Evolutionary conservation across 257 asterid genomes (phyloP), one percentile per base, ranked within the genome.

Genomic region (Solanum chmielewskii): DNA sequence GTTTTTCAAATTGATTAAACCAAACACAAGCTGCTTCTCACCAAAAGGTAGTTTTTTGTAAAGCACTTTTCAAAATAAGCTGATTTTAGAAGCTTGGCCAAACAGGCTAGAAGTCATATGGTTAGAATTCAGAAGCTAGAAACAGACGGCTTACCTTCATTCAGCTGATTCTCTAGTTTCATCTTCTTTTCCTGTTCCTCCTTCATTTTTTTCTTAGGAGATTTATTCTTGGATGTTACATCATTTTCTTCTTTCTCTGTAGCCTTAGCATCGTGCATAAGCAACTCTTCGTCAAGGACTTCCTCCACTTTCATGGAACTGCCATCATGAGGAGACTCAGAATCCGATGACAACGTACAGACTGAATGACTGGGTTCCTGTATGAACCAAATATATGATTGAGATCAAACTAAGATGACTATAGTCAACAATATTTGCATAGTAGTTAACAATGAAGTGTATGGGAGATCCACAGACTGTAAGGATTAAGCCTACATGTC

Each of bases 311-410:
- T 91, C 83, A 83, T 64, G 81, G 91, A 90, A 64, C 60, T 89
- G 74, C 87, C 86, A 88, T 91, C 95, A 83, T 66, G 93, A 83
- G 91, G 86, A 88, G 94, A 89, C 90, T 95, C 98, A 44, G 98
- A 90, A 92, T 93, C 98, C 6, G 98, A 94, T 88, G 98, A 92
- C 90, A 95, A 52, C 20, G 96, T 69, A 95, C 91, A 94, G 66
- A 93, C 84, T 81, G 94, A 88, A 87, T 78, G 90, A 44, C 87
- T 75, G 68, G 83, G 85, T 86, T 88, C 96, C 96, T 93, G 93
- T 21, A 21, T 47, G 85, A 81, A 81, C 68, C 85, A 49, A 31
- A 81, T 10, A 29, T 49, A 16, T 31, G 45, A 49, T 80, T 47
- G 27, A 80, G 84, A 45, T 78, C 21, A 37, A 45, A 78, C 35